Conservation (phyloP, 73 alveolate genomes). For the Uronychia setigera region DNA sequence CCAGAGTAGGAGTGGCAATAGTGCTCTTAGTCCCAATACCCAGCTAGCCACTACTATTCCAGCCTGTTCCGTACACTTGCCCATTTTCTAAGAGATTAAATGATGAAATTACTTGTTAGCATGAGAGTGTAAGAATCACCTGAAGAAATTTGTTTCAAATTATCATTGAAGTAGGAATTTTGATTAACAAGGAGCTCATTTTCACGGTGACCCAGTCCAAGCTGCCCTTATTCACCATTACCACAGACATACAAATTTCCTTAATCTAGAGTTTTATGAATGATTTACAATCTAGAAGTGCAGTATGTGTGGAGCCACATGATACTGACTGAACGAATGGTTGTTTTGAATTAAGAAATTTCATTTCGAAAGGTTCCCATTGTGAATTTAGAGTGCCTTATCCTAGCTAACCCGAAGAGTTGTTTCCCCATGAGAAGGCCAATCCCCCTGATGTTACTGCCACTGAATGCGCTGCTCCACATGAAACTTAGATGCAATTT, state of each 20-base stretch:
- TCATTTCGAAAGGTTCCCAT: no score
- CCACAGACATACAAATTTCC: slow-evolving; percentile 57
- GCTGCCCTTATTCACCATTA: slow-evolving; percentile 34
- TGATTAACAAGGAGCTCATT: slow-evolving; percentile 19
- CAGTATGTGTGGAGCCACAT: slow-evolving; percentile 38
- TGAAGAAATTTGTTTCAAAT: slow-evolving; percentile 42
- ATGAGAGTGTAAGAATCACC: slow-evolving; percentile 51
- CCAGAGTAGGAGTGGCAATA: slow-evolving; percentile 16
- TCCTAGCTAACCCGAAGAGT: slow-evolving; percentile 33
- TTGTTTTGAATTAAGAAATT: no score
- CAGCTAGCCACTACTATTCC: not conserved
- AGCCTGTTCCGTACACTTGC: not conserved
- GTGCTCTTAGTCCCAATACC: slow-evolving; percentile 44
- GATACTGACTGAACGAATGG: no score
- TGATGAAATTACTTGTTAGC: not conserved
- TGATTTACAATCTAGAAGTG: slow-evolving; percentile 11
- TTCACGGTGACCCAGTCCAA: slow-evolving; percentile 58
- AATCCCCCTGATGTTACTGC: slow-evolving; percentile 7
- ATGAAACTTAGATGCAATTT: slow-evolving; percentile 45
- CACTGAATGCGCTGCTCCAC: slow-evolving; percentile 59
- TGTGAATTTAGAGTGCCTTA: no score
- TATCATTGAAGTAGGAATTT: slow-evolving; percentile 42
- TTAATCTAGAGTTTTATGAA: not conserved
- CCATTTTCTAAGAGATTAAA: slow-evolving; percentile 5
- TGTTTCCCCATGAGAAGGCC: slow-evolving; percentile 20